Conservation (phyloP, 129 eudicot species). For the Pulicaria dysenterica region DNA sequence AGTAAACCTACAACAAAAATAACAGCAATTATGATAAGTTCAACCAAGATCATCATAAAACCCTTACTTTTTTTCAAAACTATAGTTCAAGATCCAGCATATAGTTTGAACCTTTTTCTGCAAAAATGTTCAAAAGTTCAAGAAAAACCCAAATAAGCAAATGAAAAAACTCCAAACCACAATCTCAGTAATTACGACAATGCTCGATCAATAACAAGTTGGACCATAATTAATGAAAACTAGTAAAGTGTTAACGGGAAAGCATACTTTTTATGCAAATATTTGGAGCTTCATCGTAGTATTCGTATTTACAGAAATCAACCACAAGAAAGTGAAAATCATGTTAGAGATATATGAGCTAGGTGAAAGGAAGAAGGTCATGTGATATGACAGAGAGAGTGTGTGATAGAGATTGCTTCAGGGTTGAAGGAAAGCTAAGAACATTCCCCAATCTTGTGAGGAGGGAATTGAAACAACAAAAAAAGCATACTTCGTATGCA, state of each 20-base stretch:
- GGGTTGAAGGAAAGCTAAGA: conserved; percentile 40
- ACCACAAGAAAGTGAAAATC: background rate
- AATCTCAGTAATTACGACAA: no score
- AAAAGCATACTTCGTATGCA: conserved; percentile 23
- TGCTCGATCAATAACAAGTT: no score
- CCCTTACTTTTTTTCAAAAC: no score
- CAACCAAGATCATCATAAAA: no score
- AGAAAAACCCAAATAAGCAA: no score
- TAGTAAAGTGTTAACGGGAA: background rate
- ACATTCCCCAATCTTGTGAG: conserved; percentile 31
- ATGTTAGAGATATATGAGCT: background rate
- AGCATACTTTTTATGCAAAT: conserved; percentile 13
- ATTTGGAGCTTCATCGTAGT: conserved; percentile 21
- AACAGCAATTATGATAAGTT: no score
- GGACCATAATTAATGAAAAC: no score
- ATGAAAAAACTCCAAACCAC: no score
- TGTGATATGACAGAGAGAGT: background rate
- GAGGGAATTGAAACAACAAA: conserved; percentile 13
- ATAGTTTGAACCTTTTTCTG: no score
- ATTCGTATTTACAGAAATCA: background rate
- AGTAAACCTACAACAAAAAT: no score
- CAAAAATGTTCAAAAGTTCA: no score
- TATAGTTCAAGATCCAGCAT: no score
- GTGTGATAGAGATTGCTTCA: conserved; percentile 32
- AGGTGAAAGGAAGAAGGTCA: background rate